These are phyloP conservation scores for Aschersonia sp. DNA, from an alignment of 2,329 filamentous ascomycete species.

Conservation along the genomic window DNA sequence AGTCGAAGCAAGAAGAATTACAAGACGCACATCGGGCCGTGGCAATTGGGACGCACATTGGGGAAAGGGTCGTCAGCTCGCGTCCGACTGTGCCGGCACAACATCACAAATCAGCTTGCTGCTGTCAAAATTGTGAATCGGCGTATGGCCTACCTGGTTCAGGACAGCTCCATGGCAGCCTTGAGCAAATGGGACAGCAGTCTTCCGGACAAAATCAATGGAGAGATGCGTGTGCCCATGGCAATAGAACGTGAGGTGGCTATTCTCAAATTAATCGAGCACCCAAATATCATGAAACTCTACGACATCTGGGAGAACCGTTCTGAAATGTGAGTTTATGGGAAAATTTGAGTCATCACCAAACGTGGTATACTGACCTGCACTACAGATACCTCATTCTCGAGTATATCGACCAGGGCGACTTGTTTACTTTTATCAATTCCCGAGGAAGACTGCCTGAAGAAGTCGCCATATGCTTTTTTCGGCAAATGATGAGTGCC, in stretches of 20 bases:
- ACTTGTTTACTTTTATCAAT: constrained; percentile 80
- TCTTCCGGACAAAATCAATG: constrained; percentile 38
- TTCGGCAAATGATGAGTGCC: constrained; percentile 85
- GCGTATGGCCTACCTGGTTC: constrained; percentile 61
- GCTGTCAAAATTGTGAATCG: constrained; percentile 95
- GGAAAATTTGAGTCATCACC: background rate
- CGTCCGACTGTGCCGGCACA: constrained; percentile 75
- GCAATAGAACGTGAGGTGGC: constrained; percentile 90
- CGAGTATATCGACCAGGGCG: constrained; percentile 69
- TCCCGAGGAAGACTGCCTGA: constrained; percentile 60
- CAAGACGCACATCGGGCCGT: constrained; percentile 78
- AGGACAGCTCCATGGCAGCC: constrained; percentile 73
- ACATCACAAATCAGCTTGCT: constrained; percentile 61
- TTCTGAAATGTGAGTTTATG: constrained; percentile 67
- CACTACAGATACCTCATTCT: constrained; percentile 71
- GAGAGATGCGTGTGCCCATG: constrained; percentile 62
- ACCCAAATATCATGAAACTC: constrained; percentile 85
- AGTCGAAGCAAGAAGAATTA: constrained; percentile 26
- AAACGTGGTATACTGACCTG: background rate
- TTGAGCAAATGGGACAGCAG: constrained; percentile 60
- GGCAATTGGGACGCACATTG: constrained; percentile 80
- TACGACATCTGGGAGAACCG: constrained; percentile 98
- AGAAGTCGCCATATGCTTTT: constrained; percentile 68
- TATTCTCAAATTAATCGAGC: constrained; percentile 91
- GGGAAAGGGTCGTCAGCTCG: constrained; percentile 83